Percentiles rank a stretch among this genome's conserved stretches.
These are phyloP conservation scores for Blastomyces emzantsi DNA, from an alignment of 2,329 filamentous ascomycete genomes.

Conservation along the genomic window DNA sequence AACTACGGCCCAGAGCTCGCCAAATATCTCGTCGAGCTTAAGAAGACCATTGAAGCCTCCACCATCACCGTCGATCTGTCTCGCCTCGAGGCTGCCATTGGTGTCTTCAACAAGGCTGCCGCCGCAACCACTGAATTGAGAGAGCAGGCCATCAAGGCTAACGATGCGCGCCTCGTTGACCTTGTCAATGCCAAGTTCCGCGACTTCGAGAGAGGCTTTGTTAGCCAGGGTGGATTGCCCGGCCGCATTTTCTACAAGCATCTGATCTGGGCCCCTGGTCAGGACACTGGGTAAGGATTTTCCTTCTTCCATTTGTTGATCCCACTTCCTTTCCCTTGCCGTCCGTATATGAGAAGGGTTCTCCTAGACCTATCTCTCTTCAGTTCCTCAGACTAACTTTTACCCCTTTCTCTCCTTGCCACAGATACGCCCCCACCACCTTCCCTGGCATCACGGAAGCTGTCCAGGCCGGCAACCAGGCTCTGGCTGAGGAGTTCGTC, in stretches of 20 bases:
- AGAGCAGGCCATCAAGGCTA: conserved; percentile 8
- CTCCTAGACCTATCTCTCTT: background rate
- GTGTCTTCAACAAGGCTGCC: conserved; percentile 25
- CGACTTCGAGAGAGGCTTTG: conserved; percentile 40
- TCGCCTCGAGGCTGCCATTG: conserved; percentile 28
- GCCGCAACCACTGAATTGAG: conserved; percentile 17
- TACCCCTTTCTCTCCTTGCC: background rate
- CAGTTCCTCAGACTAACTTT: background rate
- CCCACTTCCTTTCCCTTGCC: background rate
- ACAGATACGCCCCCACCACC: conserved; percentile 20
- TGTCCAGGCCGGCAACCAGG: conserved; percentile 20
- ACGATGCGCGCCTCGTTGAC: conserved; percentile 15
- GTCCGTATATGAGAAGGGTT: background rate
- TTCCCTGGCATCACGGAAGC: conserved; percentile 23
- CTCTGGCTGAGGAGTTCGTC: conserved; percentile 20
- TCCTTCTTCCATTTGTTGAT: background rate
- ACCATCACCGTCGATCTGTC: conserved; percentile 15
- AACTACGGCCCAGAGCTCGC: conserved; percentile 32
- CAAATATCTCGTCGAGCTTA: conserved; percentile 29
- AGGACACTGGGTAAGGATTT: conserved; percentile 26
- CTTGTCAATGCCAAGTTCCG: conserved; percentile 39
- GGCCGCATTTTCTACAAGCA: conserved; percentile 40
- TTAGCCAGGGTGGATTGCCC: conserved; percentile 38
- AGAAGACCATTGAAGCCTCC: conserved; percentile 23
- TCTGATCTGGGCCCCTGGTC: conserved; percentile 40